Evolutionary conservation across 78 protist genomes (phyloP), one percentile per base, ranked within the genome.

Genomic region (Salpingoeca rosetta): DNA sequence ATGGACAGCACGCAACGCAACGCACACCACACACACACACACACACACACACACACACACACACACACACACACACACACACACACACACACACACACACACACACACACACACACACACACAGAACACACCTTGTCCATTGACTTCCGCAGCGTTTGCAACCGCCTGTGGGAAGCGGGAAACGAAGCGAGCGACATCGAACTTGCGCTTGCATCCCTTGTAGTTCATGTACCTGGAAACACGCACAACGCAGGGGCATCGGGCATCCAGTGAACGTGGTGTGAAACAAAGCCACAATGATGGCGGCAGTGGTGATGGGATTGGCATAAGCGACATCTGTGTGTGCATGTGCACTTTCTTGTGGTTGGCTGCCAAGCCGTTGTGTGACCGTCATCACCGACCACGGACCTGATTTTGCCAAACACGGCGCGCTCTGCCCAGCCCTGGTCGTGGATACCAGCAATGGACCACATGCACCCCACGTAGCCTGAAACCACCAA

Each of bases 131-230:
- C 10, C 2, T 26, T 17, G 26, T 1, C 3, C 43, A 3, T 76
- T 76, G 28, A 3, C 43, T 39, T 3, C 38, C 25, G 81, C 10
- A 7, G 11, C 39, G 2, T 17, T 39, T 3, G 3, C 22, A 39
- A 39, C 31, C 24, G 39, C 43, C 2, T 3, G 43, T 25, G 82
- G 38, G 43, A 31, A 83, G 1, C 85, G 17, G 27, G 31, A 2
- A 39, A 24, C 36, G 45, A 31, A 88, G 75, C 31, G 0, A 3
- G 0, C 82, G 0, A 92, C 79, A 72, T 92, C 88, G 57, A 92
- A 92, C 84, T 92, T 92, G 51, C 92, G 88, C 88, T 84, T 56
- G 86, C 94, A 92, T 17, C 94, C 94, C 7, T 80, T n/a, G 80
- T 87, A 86, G 51, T 83, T 89, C 94, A 91, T 91, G 80, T 80